A percentile compares a stretch with the other conserved stretches of the same genome.
phyloP scores from a whole-genome alignment of 495 filamentous ascomycete species.

The Cudoniella acicularis region DNA sequence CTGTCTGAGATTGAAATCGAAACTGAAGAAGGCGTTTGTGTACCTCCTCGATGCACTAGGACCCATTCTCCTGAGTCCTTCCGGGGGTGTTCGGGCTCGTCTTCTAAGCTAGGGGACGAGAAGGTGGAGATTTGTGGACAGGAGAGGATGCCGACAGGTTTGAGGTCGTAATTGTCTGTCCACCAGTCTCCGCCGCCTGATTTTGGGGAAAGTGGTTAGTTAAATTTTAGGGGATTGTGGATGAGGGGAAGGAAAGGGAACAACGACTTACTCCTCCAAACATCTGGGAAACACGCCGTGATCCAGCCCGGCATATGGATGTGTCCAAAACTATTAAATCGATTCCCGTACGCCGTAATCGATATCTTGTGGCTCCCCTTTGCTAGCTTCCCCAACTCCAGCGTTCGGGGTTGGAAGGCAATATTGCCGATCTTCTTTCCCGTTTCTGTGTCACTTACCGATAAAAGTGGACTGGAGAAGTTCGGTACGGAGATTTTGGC shows the following conservation, averaged over 20 bases:
- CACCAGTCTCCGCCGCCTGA: slow-evolving; percentile 8
- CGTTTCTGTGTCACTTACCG: neutral
- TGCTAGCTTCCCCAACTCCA: slow-evolving; percentile 9
- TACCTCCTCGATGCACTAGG: too few relatives aligned
- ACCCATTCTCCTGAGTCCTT: too few relatives aligned
- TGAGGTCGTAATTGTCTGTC: slow-evolving; percentile 4
- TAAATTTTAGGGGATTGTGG: too few relatives aligned
- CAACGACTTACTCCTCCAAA: slow-evolving; percentile 21
- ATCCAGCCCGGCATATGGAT: slow-evolving; percentile 14
- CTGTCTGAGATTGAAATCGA: too few relatives aligned
- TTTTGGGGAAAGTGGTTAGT: too few relatives aligned
- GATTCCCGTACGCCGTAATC: slow-evolving; percentile 25
- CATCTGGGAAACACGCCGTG: slow-evolving; percentile 16
- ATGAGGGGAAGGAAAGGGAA: neutral
- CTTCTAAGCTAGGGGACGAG: too few relatives aligned
- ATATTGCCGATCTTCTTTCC: slow-evolving; percentile 16
- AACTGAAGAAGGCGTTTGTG: too few relatives aligned
- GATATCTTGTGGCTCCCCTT: slow-evolving; percentile 5
- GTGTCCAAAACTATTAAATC: slow-evolving; percentile 26
- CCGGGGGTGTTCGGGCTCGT: too few relatives aligned
- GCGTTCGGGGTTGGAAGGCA: slow-evolving; percentile 18
- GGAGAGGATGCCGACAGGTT: neutral
- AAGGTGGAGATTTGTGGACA: neutral
- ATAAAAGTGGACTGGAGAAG: slow-evolving; percentile 19
- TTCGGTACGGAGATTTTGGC: slow-evolving; percentile 13